Evolutionary conservation across 768 basidiomycete genomes (phyloP), one percentile per base, ranked within the genome.

Genomic region (Botryobasidium botryosum): DNA sequence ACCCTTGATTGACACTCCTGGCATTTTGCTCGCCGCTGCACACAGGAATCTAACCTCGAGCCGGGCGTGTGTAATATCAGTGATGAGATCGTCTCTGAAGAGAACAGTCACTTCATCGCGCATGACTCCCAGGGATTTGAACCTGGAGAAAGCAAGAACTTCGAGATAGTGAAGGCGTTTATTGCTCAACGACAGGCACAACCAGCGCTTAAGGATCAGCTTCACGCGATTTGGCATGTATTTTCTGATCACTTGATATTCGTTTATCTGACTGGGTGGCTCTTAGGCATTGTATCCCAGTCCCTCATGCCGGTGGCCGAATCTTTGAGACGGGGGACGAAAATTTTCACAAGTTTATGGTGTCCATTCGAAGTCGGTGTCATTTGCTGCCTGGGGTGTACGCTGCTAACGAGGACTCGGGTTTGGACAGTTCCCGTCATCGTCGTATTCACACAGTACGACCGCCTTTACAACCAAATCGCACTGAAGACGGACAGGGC

Each of bases 341-440:
- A 42, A 35, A 53, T 20, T 52, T 62, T 23, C 46, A 56, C 6
- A 44, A 51, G 20, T n/a, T n/a, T n/a, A 44, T 55, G 12, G 48
- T 51, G 1, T 37, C 27, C 20, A 25, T 18, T 21, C 12, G 40
- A 21, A 20, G 10, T 39, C 13, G 10, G 38, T 10, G 10, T 10
- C 38, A 39, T 49, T 15, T 52, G 57, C 52, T n/a, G 43, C 7
- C 40, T 43, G 18, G 17, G 6, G n/a, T 25, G 31, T 20, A 21
- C 31, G n/a, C 15, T 28, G 8, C n/a, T 28, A 32, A 43, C 37
- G 17, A 10, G 20, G n/a, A 29, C 20, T 23, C 15, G n/a, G n/a
- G n/a, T n/a, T n/a, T n/a, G n/a, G n/a, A n/a, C 13, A 62, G 59
- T 61, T 1, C 62, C 62, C 15, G 48, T 61, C 29, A 53, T 63